Conservation (phyloP, 2,329 filamentous ascomycete genomes). For the Cladosporium colombiae region DNA sequence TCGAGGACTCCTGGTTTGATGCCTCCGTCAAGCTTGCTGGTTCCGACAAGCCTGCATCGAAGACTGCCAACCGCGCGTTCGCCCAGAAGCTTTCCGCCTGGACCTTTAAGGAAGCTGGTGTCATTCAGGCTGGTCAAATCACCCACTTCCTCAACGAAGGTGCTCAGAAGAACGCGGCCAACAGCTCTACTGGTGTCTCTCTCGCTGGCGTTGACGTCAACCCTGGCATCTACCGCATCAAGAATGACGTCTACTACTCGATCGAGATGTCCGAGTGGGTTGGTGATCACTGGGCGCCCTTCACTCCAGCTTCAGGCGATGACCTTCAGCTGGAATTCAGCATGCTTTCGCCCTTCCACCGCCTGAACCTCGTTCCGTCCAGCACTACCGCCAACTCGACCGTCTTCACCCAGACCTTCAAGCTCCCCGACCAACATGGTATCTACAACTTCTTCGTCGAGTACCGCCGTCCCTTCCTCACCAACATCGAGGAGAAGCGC, state of each 20-base stretch:
- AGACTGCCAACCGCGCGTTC: slow-evolving; percentile 81
- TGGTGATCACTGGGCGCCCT: slow-evolving; percentile 74
- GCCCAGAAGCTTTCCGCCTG: slow-evolving; percentile 84
- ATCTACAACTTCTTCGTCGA: slow-evolving; percentile 99
- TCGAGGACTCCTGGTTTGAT: slow-evolving; percentile 87
- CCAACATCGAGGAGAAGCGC: slow-evolving; percentile 86
- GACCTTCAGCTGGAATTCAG: slow-evolving; percentile 91
- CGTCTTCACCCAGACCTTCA: slow-evolving; percentile 74
- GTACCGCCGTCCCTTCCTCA: slow-evolving; percentile 93
- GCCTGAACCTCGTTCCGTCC: slow-evolving; percentile 67
- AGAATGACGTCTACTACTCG: slow-evolving; percentile 87
- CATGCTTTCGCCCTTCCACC: slow-evolving; percentile 98
- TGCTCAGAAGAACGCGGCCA: slow-evolving; percentile 43
- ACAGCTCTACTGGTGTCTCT: slow-evolving; percentile 33
- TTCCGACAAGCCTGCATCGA: slow-evolving; percentile 55
- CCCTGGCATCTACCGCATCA: slow-evolving; percentile 89
- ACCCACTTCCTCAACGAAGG: slow-evolving; percentile 69
- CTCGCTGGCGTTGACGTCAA: slow-evolving; percentile 58
- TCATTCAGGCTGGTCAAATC: slow-evolving; percentile 79
- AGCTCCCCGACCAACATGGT: slow-evolving; percentile 91
- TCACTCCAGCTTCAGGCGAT: slow-evolving; percentile 68
- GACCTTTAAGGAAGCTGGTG: slow-evolving; percentile 92
- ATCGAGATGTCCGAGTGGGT: slow-evolving; percentile 87
- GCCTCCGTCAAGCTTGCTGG: slow-evolving; percentile 66
- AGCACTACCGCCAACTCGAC: slow-evolving; percentile 64